Conservation (phyloP, 495 filamentous ascomycete genomes). For the Penicillium paradoxum region DNA sequence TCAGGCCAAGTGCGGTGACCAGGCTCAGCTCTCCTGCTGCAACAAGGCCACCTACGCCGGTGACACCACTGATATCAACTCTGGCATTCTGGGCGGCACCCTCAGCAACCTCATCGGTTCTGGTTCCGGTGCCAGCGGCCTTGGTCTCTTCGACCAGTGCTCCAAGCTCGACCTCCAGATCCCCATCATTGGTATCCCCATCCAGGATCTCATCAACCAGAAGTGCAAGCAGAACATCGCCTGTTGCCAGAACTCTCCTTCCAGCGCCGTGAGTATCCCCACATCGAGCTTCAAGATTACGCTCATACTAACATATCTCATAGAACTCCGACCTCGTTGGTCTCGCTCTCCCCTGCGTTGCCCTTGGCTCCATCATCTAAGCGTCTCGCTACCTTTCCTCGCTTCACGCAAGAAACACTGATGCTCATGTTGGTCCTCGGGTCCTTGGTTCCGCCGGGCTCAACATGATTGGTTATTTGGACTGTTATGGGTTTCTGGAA, state of each 20-base stretch:
- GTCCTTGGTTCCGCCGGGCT: neutral
- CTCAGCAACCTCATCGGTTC: conserved; percentile 28
- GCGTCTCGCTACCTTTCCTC: conserved; percentile 10
- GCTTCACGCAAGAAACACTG: conserved; percentile 18
- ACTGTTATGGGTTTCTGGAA: conserved; percentile 22
- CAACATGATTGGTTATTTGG: conserved; percentile 8
- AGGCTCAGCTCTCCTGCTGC: conserved; percentile 45
- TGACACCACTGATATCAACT: conserved; percentile 30
- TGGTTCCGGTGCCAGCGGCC: conserved; percentile 29
- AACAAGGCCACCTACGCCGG: conserved; percentile 45
- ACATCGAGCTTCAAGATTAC: neutral
- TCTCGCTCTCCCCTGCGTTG: conserved; percentile 43
- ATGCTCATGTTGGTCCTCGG: conserved; percentile 3
- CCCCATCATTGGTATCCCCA: conserved; percentile 21
- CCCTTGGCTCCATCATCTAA: conserved; percentile 48
- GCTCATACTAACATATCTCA: conserved; percentile 7
- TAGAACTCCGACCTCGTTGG: conserved; percentile 36
- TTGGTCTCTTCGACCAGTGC: conserved; percentile 38
- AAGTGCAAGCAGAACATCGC: conserved; percentile 50
- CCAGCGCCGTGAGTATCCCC: conserved; percentile 28
- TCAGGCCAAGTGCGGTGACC: conserved; percentile 43
- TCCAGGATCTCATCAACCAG: conserved; percentile 39
- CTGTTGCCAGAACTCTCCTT: conserved; percentile 45
- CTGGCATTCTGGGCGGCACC: conserved; percentile 28
- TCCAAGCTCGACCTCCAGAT: conserved; percentile 28